phyloP scores from a whole-genome alignment of 2,329 filamentous ascomycete species.

The Bimuria novae-zelandiae region DNA sequence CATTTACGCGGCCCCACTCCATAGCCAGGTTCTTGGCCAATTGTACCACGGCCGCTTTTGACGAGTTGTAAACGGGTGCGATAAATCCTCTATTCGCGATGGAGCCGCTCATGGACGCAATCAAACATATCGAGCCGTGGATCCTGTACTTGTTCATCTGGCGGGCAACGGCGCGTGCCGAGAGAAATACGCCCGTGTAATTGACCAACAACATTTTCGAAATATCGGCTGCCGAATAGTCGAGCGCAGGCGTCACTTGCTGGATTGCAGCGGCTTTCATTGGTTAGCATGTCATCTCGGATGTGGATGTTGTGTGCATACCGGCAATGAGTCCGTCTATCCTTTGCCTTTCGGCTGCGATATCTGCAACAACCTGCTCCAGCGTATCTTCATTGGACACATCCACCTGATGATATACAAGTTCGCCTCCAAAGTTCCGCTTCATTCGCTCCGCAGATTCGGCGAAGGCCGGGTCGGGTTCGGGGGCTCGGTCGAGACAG shows the following conservation, averaged over 20 bases:
- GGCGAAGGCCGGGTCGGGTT: slow-evolving; percentile 64
- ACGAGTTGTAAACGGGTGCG: slow-evolving; percentile 73
- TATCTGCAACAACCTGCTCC: slow-evolving; percentile 67
- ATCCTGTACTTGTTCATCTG: slow-evolving; percentile 63
- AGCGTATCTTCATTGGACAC: slow-evolving; percentile 71
- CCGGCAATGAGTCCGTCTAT: slow-evolving; percentile 76
- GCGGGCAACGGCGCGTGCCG: slow-evolving; percentile 62
- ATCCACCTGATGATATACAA: slow-evolving; percentile 78
- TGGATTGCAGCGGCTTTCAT: slow-evolving; percentile 68
- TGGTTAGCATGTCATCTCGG: background rate
- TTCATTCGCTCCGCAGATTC: slow-evolving; percentile 64
- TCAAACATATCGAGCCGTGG: slow-evolving; percentile 63
- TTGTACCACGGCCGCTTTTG: slow-evolving; percentile 74
- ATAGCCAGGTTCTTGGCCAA: slow-evolving; percentile 69
- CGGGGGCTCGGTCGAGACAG: slow-evolving; percentile 64
- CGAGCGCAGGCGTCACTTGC: slow-evolving; percentile 77
- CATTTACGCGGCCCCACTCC: slow-evolving; percentile 60
- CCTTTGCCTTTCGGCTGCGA: slow-evolving; percentile 70
- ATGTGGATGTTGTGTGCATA: slow-evolving; percentile 7
- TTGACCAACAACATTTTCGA: slow-evolving; percentile 64
- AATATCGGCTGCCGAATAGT: slow-evolving; percentile 67
- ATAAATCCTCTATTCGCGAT: slow-evolving; percentile 65
- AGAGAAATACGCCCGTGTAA: slow-evolving; percentile 64
- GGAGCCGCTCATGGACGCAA: slow-evolving; percentile 65
- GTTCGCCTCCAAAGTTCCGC: slow-evolving; percentile 63